Evolutionary conservation across 2,329 filamentous ascomycete genomes (phyloP), one percentile per base, ranked within the genome.

Genomic region (Ceratocystis lukuohia): DNA sequence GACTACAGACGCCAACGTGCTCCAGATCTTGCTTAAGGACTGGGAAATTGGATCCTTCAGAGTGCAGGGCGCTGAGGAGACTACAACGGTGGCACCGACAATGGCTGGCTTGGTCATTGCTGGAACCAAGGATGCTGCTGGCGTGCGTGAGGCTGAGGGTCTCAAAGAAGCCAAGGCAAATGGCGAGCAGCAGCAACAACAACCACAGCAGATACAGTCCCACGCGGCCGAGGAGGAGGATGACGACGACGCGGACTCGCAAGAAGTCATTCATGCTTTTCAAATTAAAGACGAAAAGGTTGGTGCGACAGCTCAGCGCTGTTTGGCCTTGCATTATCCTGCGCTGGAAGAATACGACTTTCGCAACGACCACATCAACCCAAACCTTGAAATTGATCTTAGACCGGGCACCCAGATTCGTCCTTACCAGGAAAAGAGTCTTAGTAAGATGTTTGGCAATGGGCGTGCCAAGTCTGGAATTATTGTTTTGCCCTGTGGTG

Each of bases 381-480:
- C 93, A 0, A 96, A 90, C 63, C 79, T 99, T 45, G 91, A 97
- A 67, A 99, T 99, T 71, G 93, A 97, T 74, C 80, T 97, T 62
- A 89, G 89, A 71, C 92, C 93, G 0, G 87, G 87, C 66, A 93
- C 92, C 0, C 88, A 93, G 72, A 97, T 97, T 74, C 86, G 93
- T 74, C 78, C 96, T 69, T 99, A 99, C 71, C 94, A 99, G 74
- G 94, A 99, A 75, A 96, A 96, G 77, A 96, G 91, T 70, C 80
- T 99, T 8, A 96, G 90, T 78, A 99, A 99, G 76, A 99, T 99
- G 94, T 99, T 99, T 74, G 93, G 94, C 73, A 99, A 99, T 73
- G 93, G 93, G 62, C 88, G 94, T 76, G 94, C 94, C 15, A 94
- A 96, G 78, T 96, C 91, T 75, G 94, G 94, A 67, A 95, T 99